Percentiles rank a stretch among this genome's conserved stretches.
Evolutionary conservation across 2,329 filamentous ascomycete genomes (phyloP).

Genomic region (Arthrobotrys conoides): DNA sequence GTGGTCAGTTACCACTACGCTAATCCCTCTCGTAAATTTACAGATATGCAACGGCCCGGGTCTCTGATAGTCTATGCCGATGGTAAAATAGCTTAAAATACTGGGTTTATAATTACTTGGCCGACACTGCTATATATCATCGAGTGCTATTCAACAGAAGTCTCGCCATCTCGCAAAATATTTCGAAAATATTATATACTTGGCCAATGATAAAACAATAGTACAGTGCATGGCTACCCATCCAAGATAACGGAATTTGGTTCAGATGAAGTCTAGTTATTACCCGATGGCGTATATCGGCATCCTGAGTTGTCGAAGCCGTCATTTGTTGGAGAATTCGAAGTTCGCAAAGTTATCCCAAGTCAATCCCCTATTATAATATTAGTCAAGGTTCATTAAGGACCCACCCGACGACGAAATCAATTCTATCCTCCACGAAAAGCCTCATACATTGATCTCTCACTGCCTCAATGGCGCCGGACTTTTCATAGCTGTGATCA

Average conservation of each 20-base stretch:
- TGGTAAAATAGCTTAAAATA: neutral
- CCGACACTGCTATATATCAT: too few relatives aligned
- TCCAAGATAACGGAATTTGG: neutral
- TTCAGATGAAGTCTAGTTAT: neutral
- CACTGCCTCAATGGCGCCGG: too few relatives aligned
- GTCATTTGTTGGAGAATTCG: neutral
- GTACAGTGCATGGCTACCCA: neutral
- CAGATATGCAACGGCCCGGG: neutral
- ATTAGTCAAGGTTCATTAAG: too few relatives aligned
- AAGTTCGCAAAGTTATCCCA: neutral
- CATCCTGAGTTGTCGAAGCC: neutral
- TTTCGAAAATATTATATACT: neutral
- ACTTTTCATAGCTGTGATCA: neutral
- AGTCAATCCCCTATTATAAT: too few relatives aligned
- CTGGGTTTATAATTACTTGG: neutral
- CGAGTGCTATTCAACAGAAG: neutral
- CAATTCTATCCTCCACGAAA: neutral
- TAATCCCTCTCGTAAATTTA: neutral
- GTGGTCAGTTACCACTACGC: neutral
- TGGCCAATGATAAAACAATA: neutral
- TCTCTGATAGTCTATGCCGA: neutral
- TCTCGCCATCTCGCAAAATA: neutral
- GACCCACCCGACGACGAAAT: neutral
- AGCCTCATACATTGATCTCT: neutral
- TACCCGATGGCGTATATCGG: constrained; percentile 15